These are phyloP conservation scores for Leucocoprinus birnbaumii DNA, from an alignment of 768 basidiomycete genomes.

Conservation along the genomic window DNA sequence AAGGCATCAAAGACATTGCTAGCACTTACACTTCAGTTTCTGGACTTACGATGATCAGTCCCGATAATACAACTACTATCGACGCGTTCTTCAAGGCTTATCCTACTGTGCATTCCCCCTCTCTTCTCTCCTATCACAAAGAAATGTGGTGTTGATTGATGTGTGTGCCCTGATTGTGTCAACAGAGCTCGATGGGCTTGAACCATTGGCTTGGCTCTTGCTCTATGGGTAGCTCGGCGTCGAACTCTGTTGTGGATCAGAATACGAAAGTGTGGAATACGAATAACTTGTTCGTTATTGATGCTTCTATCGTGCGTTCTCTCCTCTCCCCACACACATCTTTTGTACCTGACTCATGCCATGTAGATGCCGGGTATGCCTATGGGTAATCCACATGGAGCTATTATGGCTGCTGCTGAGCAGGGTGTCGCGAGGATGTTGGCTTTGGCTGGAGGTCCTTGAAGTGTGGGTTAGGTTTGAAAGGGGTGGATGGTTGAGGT, in stretches of 20 bases:
- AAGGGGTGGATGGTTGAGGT: no score
- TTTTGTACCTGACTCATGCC: not conserved
- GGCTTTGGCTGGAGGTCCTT: conserved; percentile 3
- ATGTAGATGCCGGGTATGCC: conserved; percentile 4
- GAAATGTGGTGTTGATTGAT: no score
- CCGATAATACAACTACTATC: conserved; percentile 56
- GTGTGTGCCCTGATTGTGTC: not conserved
- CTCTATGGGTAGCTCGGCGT: conserved; percentile 32
- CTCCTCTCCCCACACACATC: not conserved
- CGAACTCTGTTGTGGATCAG: conserved; percentile 45
- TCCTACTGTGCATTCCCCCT: conserved; percentile 19
- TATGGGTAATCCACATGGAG: conserved; percentile 6
- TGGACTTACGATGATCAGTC: conserved; percentile 53
- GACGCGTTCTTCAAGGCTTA: conserved; percentile 47
- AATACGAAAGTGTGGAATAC: conserved; percentile 53
- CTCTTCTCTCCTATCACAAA: no score
- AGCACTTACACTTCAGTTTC: conserved; percentile 42
- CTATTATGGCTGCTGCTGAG: conserved; percentile 6
- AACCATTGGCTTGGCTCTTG: conserved; percentile 67
- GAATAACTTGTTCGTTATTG: conserved; percentile 52
- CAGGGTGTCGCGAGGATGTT: conserved; percentile 6
- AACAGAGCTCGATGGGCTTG: conserved; percentile 42
- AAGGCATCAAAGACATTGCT: conserved; percentile 47
- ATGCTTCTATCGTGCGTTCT: conserved; percentile 20
- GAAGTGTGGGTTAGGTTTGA: not conserved